Evolutionary conservation across 805 yeast species (phyloP).

Genomic region (Komagataella pseudopastoris): DNA sequence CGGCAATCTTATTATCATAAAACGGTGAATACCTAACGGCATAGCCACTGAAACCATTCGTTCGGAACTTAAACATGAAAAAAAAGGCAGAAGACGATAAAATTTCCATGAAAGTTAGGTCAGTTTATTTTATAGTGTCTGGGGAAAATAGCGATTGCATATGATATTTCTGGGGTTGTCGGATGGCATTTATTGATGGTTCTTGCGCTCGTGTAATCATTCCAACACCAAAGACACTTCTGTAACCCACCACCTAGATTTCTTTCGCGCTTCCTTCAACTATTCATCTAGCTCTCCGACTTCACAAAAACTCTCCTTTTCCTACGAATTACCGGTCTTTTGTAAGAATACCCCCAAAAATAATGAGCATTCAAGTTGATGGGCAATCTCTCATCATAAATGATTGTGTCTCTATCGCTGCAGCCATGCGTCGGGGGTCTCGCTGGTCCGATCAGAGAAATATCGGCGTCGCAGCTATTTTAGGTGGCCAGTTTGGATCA

Average conservation of each 20-base stretch:
- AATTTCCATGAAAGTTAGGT: background rate
- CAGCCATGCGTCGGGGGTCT: slow-evolving; percentile 82
- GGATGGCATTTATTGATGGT: background rate
- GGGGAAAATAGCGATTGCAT: slow-evolving; percentile 1
- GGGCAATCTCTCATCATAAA: slow-evolving; percentile 73
- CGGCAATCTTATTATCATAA: slow-evolving; percentile 79
- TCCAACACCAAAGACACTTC: too few relatives aligned
- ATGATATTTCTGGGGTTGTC: background rate
- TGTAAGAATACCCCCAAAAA: background rate
- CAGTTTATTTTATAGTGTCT: background rate
- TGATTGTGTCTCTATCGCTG: slow-evolving; percentile 76
- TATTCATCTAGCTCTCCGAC: background rate
- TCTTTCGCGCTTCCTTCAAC: background rate
- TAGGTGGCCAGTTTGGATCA: slow-evolving; percentile 38
- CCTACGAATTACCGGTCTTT: slow-evolving; percentile 4
- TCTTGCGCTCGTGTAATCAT: background rate
- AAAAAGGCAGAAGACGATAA: background rate
- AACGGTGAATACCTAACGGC: slow-evolving; percentile 85
- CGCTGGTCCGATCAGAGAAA: slow-evolving; percentile 32
- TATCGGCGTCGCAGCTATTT: slow-evolving; percentile 66
- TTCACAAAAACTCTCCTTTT: slow-evolving; percentile 1
- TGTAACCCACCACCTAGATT: background rate
- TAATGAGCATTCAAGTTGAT: slow-evolving; percentile 26
- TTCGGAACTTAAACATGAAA: slow-evolving; percentile 62
- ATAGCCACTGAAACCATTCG: slow-evolving; percentile 77